Evolutionary conservation across 768 basidiomycete genomes (phyloP), one percentile per base, ranked within the genome.

Genomic region (Rhodotorula paludigena): DNA sequence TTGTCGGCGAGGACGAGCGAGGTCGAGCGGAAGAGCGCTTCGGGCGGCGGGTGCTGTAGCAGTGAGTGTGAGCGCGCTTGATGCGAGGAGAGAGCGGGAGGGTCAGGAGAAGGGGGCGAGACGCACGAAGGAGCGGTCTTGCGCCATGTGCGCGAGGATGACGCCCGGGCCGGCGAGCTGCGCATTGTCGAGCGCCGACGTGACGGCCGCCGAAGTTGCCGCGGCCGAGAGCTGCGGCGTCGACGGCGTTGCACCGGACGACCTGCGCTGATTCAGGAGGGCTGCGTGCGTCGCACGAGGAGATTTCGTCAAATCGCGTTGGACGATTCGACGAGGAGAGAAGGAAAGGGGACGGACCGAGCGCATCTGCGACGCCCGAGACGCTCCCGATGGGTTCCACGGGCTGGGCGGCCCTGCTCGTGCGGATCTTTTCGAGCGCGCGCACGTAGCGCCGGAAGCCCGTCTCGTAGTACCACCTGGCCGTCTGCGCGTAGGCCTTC

Each of bases 1-100:
- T 99, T 98, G 80, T 97, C 92, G 84, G 94, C 86, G 67, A 98
- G 84, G 59, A 96, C 93, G 58, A 98, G 81, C 55, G 92, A 80
- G 33, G 91, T 80, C 0, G 93, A 94, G 33, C 94, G 86, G 69
- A 91, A 82, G 32, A 97, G 81, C 0, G 87, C 87, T 80, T 98
- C 96, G 2, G 87, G 77, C 0, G 88, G 85, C 72, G 89, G 87
- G 85, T 85, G 89, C 93, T 88, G 77, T 56, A 45, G 21, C 35
- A 36, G 42, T 36, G n/a, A 16, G 11, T 15, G 16, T n/a, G n/a
- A n/a, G n/a, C n/a, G n/a, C n/a, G n/a, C 11, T 38, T 20, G 33
- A 35, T 8, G 41, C 21, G 23, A 33, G 12, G 36, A 44, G 2
- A 23, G 21, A 15, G 32, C 0, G 28, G 30, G 2, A 30, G 25